A percentile compares a stretch with the other conserved stretches of the same genome.
These are phyloP conservation scores for Ampelocalamus luodianensis DNA, from an alignment of 176 grass and related monocot genomes.

Conservation along the genomic window DNA sequence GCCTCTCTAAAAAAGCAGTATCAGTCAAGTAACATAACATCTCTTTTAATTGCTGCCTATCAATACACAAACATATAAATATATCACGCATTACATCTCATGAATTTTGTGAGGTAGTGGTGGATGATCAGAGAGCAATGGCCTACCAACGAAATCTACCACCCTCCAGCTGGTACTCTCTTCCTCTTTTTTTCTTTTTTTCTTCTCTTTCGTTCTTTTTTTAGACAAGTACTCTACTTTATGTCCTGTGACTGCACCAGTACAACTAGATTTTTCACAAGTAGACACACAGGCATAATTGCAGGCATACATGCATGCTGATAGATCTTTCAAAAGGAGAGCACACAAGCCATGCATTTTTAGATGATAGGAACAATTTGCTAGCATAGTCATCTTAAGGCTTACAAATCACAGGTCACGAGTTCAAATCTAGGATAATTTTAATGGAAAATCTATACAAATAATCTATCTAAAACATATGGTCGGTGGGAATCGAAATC, in stretches of 20 bases:
- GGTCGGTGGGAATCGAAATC: too few species aligned
- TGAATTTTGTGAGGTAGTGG: constrained; percentile 19
- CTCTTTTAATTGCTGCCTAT: neutral
- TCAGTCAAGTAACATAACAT: constrained; percentile 6
- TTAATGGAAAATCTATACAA: too few species aligned
- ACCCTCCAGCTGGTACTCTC: neutral
- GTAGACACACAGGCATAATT: neutral
- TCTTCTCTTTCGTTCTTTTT: neutral
- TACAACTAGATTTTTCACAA: neutral
- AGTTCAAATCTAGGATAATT: too few species aligned
- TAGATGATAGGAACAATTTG: too few species aligned
- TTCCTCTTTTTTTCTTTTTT: neutral
- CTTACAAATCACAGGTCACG: too few species aligned
- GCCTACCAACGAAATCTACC: constrained; percentile 37
- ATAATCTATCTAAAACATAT: too few species aligned
- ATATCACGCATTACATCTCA: neutral
- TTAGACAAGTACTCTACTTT: neutral
- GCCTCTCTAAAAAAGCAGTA: constrained; percentile 8
- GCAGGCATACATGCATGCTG: neutral
- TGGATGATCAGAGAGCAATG: constrained; percentile 28
- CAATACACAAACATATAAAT: neutral
- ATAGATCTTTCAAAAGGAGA: neutral
- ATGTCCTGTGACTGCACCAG: constrained; percentile 26
- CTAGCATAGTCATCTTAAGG: too few species aligned
- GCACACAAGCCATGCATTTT: neutral